A percentile compares a stretch with the other conserved stretches of the same genome.
Conservation (phyloP, 1,284 basidiomycete genomes). For the Melampsora larici-populina region DNA sequence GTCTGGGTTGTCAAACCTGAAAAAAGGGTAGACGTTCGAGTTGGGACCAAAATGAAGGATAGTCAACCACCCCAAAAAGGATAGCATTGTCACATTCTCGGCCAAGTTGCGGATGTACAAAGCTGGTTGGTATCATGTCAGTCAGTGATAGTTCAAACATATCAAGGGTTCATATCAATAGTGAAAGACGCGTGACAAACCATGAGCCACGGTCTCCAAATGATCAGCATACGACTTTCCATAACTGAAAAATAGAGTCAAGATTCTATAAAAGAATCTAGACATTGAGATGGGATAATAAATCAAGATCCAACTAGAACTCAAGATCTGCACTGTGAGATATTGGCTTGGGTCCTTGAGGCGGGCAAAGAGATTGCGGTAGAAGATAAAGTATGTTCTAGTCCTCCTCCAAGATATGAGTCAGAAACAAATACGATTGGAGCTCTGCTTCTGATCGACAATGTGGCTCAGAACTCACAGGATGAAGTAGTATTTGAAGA, state of each 20-base stretch:
- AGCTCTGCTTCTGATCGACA: slow-evolving; percentile 49
- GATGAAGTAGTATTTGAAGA: slow-evolving; percentile 55
- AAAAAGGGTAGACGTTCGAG: slow-evolving; percentile 60
- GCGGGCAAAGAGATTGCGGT: slow-evolving; percentile 56
- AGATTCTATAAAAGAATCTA: slow-evolving; percentile 54
- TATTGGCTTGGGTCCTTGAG: slow-evolving; percentile 55
- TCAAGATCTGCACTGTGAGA: slow-evolving; percentile 59
- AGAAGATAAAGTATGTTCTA: slow-evolving; percentile 53
- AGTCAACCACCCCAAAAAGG: slow-evolving; percentile 56
- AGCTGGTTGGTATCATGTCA: slow-evolving; percentile 44
- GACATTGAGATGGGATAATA: slow-evolving; percentile 62
- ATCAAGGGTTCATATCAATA: neutral
- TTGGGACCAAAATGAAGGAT: slow-evolving; percentile 61
- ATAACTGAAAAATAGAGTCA: slow-evolving; percentile 56
- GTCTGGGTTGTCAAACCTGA: slow-evolving; percentile 56
- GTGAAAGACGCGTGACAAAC: slow-evolving; percentile 42
- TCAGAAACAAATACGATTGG: neutral
- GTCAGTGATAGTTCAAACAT: too few species aligned
- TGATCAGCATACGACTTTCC: slow-evolving; percentile 59
- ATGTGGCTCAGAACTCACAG: slow-evolving; percentile 54
- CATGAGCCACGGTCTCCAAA: slow-evolving; percentile 57
- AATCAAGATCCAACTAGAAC: slow-evolving; percentile 59
- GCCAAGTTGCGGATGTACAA: slow-evolving; percentile 61
- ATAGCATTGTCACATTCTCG: slow-evolving; percentile 60
- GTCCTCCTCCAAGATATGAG: neutral